phyloP scores from a whole-genome alignment of 805 yeast species.

The Yarrowia divulgata region DNA sequence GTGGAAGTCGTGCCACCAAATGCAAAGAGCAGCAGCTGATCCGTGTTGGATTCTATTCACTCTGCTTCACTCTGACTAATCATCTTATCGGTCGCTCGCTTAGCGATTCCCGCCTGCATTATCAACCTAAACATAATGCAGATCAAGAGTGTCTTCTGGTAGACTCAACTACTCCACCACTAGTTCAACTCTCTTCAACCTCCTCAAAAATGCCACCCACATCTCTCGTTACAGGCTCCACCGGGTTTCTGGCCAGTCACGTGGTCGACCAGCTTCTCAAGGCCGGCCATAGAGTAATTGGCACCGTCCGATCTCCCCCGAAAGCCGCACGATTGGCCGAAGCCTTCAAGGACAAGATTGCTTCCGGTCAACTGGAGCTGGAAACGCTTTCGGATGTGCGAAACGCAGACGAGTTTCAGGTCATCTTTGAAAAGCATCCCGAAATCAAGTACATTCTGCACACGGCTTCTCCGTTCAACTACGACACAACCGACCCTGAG shows the following conservation, averaged over 20 bases:
- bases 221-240: conserved; percentile 57
- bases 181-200: not conserved
- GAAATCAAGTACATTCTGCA: conserved; percentile 51
- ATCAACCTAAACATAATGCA: conserved; percentile 17
- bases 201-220: not conserved
- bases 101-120: not conserved
- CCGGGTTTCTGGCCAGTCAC: conserved; percentile 58
- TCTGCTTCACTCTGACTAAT: no score
- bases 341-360: conserved; percentile 41
- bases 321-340: conserved; percentile 52
- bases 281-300: conserved; percentile 56
- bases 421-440: conserved; percentile 55
- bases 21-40: no score
- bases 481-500: conserved; percentile 51
- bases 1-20: no score
- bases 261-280: conserved; percentile 52
- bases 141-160: not conserved
- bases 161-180: not conserved
- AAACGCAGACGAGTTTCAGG: conserved; percentile 56
- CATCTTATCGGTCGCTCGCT: no score
- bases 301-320: conserved; percentile 56
- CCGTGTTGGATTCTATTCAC: no score
- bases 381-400: conserved; percentile 48
- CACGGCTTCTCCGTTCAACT: conserved; percentile 54
- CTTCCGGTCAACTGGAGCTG: conserved; percentile 46